Evolutionary conservation across 768 basidiomycete species (phyloP), one percentile per base, ranked within the genome.

Genomic region (Filobasidium wieringae): DNA sequence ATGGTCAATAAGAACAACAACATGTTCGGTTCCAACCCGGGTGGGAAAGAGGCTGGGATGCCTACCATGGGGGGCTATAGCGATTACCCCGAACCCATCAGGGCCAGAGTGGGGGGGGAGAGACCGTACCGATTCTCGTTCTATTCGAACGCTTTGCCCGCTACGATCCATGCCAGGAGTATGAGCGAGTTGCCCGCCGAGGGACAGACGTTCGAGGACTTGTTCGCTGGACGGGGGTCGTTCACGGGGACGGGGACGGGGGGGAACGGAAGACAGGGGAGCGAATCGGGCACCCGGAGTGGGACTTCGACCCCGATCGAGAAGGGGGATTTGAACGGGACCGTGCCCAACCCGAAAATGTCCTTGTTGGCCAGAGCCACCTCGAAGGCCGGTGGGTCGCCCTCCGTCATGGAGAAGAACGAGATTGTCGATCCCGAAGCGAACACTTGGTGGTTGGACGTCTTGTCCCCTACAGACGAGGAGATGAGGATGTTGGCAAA

Each of bases 401-500:
- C 56, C 9, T 49, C 56, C 2, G 34, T 57, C 33, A 51, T 26
- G 15, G 41, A 26, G 4, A 41, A 49, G 49, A 26, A 29, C 22
- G 59, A 33, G 1, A 79, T 85, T 53, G 77, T 78, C 2, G 91
- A 90, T 60, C 72, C 74, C 1, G 77, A 79, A 63, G 79, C 79
- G 0, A 84, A 80, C 67, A 95, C 91, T 1, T 99, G 95, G 95
- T 99, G 95, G 95, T 74, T 99, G 61, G 95, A 99, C 67, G 80
- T 97, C 1, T 80, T 84, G 53, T 85, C 83, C 57, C 95, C 95
- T 0, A 97, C 92, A 0, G 95, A 99, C 63, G 90, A 92, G 49
- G 95, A 99, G 75, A 97, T 99, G 95, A 88, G 88, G 71, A 83
- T 92, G 78, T 78, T 99, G 14, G 87, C 86, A 76, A 88, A 91